phyloP scores from a whole-genome alignment of 2,329 filamentous ascomycete genomes.

The Cadophora sp. region DNA sequence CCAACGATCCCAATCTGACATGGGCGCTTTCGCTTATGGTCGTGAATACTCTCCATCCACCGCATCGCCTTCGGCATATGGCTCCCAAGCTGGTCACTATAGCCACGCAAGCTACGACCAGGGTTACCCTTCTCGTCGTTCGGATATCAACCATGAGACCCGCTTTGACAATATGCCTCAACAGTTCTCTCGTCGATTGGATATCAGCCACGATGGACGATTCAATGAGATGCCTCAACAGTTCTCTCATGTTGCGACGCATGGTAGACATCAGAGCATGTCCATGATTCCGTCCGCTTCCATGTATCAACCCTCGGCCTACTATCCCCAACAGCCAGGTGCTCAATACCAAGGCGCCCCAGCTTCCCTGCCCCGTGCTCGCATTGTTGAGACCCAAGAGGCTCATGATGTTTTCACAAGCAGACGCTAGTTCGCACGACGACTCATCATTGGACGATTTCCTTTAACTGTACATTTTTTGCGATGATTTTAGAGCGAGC shows the following conservation, averaged over 20 bases:
- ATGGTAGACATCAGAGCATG: constrained; percentile 23
- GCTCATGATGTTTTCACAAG: constrained; percentile 6
- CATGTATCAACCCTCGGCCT: constrained; percentile 15
- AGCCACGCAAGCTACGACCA: constrained; percentile 18
- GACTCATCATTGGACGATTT: not conserved
- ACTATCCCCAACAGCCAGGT: constrained; percentile 11
- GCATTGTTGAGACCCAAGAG: constrained; percentile 14
- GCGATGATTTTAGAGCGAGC: constrained; percentile 4
- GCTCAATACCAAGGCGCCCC: constrained; percentile 11
- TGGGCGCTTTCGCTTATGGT: constrained; percentile 30
- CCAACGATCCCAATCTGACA: constrained; percentile 43
- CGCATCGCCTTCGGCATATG: constrained; percentile 11
- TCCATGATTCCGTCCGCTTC: constrained; percentile 12
- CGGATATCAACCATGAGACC: not conserved
- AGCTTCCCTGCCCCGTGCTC: constrained; percentile 5
- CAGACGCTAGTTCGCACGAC: constrained; percentile 8
- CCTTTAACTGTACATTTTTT: constrained; percentile 19
- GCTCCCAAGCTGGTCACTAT: constrained; percentile 11
- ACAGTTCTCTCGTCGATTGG: not conserved
- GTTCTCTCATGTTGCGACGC: constrained; percentile 12
- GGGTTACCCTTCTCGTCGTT: constrained; percentile 2
- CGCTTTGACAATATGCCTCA: constrained; percentile 8
- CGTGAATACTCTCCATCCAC: constrained; percentile 23
- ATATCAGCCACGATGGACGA: constrained; percentile 1
- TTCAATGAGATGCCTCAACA: constrained; percentile 18